Base-by-base conservation (phyloP, 1,284 basidiomycete genomes). In the Xerocomus amazonicus region DNA sequence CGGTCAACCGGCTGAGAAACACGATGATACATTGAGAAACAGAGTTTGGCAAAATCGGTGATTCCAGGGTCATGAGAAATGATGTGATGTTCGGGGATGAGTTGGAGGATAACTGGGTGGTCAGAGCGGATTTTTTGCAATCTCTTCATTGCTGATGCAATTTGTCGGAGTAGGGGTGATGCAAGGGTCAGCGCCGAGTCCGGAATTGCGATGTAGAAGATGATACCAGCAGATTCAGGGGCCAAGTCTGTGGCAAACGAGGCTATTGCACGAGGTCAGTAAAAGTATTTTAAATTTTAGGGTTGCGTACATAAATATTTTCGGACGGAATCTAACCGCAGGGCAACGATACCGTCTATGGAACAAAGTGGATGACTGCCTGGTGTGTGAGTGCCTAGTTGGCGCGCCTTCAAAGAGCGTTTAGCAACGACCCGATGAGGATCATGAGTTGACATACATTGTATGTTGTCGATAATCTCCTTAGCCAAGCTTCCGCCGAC, bases 131-230 rank as follows among this genome's bases (percentile, higher is more conserved):
- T 67, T 60, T 77, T 77, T 47, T 75, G 63, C 6, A 78, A 67
- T 50, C 80, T 78, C 59, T 80, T 81, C 53, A 83, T 69, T 7
- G 80, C 74, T 7, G 77, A 79, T 46, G 84, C 76, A 36, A 86
- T 71, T 59, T 84, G 81, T n/a, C 85, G 80, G 14, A 88, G 75
- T 26, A 75, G 63, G 12, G 78, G 76, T 0, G 81, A 86, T 16
- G 78, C 72, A 14, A 84, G 73, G 0, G 76, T 79, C 64, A 84
- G 77, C 33, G 77, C 71, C 23, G 71, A 67, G n/a, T 74, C 63
- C 1, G 83, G 87, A 1, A 80, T 73, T 33, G 85, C 73, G 39
- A 92, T 69, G 61, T 90, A 89, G 58, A 92, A 74, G 17, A 90
- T 75, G 33, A 83, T 63, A 49, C 74, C 73, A 9, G 67, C 60